Percentiles rank a stretch among this genome's conserved stretches.
Conservation (phyloP, 2,329 filamentous ascomycete genomes). For the Aspergillus bombycis region DNA sequence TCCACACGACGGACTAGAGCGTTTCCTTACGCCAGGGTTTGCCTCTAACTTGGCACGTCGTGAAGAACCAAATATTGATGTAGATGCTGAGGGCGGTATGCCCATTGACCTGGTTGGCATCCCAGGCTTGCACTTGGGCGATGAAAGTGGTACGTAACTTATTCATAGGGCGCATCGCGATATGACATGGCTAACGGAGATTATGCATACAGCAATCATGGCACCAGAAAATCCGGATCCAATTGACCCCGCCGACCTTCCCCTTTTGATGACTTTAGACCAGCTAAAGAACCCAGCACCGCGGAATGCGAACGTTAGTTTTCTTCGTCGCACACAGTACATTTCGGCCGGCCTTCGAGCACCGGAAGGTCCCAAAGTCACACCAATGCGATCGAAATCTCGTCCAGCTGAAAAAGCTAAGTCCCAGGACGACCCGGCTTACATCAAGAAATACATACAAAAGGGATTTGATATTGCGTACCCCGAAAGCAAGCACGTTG, state of each 20-base stretch:
- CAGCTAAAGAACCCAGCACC: constrained; percentile 82
- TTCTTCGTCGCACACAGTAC: constrained; percentile 94
- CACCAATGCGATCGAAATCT: constrained; percentile 29
- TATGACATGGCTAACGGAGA: constrained; percentile 22
- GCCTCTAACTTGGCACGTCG: constrained; percentile 86
- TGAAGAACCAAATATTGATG: constrained; percentile 94
- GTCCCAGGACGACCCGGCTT: constrained; percentile 59
- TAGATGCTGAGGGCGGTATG: constrained; percentile 97
- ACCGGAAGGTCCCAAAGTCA: constrained; percentile 34
- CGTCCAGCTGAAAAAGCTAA: constrained; percentile 37
- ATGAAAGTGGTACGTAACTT: constrained; percentile 75
- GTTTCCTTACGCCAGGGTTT: constrained; percentile 89
- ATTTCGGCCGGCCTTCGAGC: constrained; percentile 57
- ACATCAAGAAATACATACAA: constrained; percentile 62
- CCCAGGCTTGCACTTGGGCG: constrained; percentile 90
- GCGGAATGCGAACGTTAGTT: constrained; percentile 79
- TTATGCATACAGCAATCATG: constrained; percentile 69
- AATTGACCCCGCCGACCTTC: constrained; percentile 80
- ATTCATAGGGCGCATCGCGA: not conserved
- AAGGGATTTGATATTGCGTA: constrained; percentile 69
- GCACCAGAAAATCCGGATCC: constrained; percentile 70
- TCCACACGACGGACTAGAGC: constrained; percentile 85
- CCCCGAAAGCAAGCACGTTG: constrained; percentile 61
- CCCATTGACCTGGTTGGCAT: constrained; percentile 93
- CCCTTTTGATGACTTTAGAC: constrained; percentile 79